Evolutionary conservation across 2,329 filamentous ascomycete genomes (phyloP).

Genomic region (Curvularia sp.): DNA sequence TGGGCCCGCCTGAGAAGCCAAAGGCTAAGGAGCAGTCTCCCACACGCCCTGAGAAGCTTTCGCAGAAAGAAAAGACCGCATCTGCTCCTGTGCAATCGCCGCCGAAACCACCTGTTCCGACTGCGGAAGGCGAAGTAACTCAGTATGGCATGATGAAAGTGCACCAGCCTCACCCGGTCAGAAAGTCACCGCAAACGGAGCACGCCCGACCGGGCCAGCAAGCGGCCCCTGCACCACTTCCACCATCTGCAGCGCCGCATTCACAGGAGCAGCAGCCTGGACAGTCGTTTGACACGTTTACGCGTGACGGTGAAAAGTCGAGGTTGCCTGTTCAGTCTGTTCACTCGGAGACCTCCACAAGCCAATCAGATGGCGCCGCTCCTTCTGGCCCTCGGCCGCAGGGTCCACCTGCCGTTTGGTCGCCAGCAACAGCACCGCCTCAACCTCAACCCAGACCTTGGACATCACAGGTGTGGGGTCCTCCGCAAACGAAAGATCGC

Average conservation of each 20-base stretch:
- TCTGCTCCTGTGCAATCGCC: conserved; percentile 52
- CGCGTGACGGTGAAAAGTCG: conserved; percentile 30
- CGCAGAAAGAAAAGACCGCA: conserved; percentile 55
- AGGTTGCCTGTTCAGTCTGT: conserved; percentile 20
- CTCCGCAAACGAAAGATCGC: conserved; percentile 69
- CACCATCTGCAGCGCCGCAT: conserved; percentile 33
- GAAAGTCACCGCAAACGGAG: conserved; percentile 36
- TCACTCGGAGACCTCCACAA: conserved; percentile 23
- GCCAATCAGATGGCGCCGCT: conserved; percentile 28
- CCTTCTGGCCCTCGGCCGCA: conserved; percentile 36
- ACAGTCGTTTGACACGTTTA: conserved; percentile 28
- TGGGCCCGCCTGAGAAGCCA: conserved; percentile 62
- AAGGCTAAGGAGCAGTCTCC: conserved; percentile 50
- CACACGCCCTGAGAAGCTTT: conserved; percentile 44
- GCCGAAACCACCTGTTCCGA: conserved; percentile 65
- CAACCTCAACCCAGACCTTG: conserved; percentile 38
- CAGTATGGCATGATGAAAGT: conserved; percentile 70
- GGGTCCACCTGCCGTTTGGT: conserved; percentile 36
- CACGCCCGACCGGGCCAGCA: conserved; percentile 22
- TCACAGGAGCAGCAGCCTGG: conserved; percentile 27
- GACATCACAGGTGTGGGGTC: conserved; percentile 72
- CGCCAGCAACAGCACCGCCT: conserved; percentile 32
- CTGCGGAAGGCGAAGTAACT: conserved; percentile 63
- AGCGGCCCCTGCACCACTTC: conserved; percentile 15
- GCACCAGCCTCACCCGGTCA: conserved; percentile 62